Percentiles rank a stretch among this genome's conserved stretches.
Conservation (phyloP, 78 protist species). For the Polysphondylium violaceum region DNA sequence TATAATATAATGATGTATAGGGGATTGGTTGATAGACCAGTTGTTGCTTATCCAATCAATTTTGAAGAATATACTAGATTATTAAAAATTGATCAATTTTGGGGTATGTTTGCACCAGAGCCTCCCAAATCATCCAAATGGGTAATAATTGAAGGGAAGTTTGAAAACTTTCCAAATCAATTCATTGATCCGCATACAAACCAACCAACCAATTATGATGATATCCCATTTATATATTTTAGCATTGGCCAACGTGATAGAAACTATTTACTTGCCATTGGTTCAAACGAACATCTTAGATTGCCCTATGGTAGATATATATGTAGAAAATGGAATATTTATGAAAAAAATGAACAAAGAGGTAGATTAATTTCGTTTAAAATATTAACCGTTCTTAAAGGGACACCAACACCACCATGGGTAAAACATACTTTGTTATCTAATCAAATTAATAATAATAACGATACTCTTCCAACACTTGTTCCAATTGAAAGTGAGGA, state of each 20-base stretch:
- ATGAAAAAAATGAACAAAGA: background rate
- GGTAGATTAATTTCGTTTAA: constrained; percentile 38
- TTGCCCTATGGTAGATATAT: constrained; percentile 38
- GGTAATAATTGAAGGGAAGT: constrained; percentile 4
- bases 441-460: too few relatives aligned
- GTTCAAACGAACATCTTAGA: constrained; percentile 14
- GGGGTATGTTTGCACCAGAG: constrained; percentile 67
- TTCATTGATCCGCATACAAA: background rate
- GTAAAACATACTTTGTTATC: too few relatives aligned
- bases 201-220: background rate
- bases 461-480: constrained; percentile 6
- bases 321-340: constrained; percentile 45
- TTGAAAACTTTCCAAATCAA: background rate
- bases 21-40: background rate
- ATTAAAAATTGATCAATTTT: constrained; percentile 17
- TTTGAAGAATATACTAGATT: background rate
- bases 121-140: constrained; percentile 41
- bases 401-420: constrained; percentile 8
- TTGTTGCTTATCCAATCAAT: background rate
- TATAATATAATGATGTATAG: constrained; percentile 1
- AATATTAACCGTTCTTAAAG: constrained; percentile 11
- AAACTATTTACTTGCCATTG: constrained; percentile 25
- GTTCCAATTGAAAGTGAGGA: too few relatives aligned
- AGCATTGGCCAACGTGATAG: constrained; percentile 27
- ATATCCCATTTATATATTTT: constrained; percentile 7